A percentile compares a stretch with the other conserved stretches of the same genome.
These are phyloP conservation scores for Fusarium sp. DNA, from an alignment of 2,329 filamentous ascomycete genomes.

Conservation along the genomic window DNA sequence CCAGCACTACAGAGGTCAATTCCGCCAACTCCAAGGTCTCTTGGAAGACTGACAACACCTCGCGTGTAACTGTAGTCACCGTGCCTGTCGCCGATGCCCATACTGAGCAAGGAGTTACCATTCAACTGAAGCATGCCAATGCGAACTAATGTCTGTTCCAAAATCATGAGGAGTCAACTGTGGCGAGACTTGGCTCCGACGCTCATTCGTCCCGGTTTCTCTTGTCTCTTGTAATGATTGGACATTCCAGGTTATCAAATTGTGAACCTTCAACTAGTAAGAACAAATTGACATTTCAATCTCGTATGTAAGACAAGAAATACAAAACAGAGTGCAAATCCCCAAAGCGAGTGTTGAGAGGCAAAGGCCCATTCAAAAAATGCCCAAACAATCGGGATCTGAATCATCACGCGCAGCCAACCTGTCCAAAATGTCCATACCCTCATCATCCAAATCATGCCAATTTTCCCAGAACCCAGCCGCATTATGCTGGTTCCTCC, in stretches of 20 bases:
- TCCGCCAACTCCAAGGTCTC: constrained; percentile 7
- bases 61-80: constrained; percentile 27
- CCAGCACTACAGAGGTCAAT: constrained; percentile 11
- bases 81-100: constrained; percentile 28
- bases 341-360: too few relatives aligned
- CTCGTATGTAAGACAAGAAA: too few relatives aligned
- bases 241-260: too few relatives aligned
- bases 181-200: not conserved
- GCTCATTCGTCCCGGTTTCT: not conserved
- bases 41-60: constrained; percentile 6
- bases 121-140: constrained; percentile 10
- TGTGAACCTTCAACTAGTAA: too few relatives aligned
- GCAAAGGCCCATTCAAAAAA: not conserved
- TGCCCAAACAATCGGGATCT: not conserved
- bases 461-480: not conserved
- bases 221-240: too few relatives aligned
- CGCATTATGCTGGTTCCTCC: not conserved
- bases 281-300: too few relatives aligned
- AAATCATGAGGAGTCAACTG: too few relatives aligned
- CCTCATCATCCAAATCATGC: not conserved
- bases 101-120: constrained; percentile 14
- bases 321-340: too few relatives aligned
- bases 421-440: not conserved
- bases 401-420: not conserved
- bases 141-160: too few relatives aligned